Percentiles rank a stretch among this genome's conserved stretches.
Conservation (phyloP, 805 yeast genomes). For the Wickerhamiella alocasiicola region DNA sequence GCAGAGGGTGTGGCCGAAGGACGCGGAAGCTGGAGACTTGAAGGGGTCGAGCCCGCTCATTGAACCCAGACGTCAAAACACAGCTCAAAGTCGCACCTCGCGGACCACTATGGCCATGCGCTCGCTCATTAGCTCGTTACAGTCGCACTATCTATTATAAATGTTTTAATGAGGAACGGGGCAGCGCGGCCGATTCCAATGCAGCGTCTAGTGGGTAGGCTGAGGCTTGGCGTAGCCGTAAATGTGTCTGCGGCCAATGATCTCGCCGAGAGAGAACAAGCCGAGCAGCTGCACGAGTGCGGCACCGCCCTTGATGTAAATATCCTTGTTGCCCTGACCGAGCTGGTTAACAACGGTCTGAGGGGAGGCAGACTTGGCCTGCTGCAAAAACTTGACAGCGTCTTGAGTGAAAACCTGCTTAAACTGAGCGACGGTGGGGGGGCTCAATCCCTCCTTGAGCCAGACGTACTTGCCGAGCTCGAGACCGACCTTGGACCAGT, state of each 20-base stretch:
- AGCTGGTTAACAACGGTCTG: constrained; percentile 37
- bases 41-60: too few species aligned
- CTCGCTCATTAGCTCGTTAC: too few species aligned
- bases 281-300: constrained; percentile 78
- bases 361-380: constrained; percentile 40
- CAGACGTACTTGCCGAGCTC: constrained; percentile 68
- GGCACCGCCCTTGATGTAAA: constrained; percentile 54
- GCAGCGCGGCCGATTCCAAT: too few species aligned
- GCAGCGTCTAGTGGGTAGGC: constrained; percentile 1
- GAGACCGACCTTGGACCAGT: constrained; percentile 61
- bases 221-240: constrained; percentile 39
- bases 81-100: too few species aligned
- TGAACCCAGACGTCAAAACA: too few species aligned
- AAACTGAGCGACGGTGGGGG: constrained; percentile 70
- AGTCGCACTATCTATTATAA: too few species aligned
- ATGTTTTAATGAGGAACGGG: too few species aligned
- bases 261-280: constrained; percentile 87
- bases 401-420: constrained; percentile 56
- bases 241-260: constrained; percentile 86
- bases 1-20: too few species aligned
- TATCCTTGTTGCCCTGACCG: constrained; percentile 41
- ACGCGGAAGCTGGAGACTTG: too few species aligned
- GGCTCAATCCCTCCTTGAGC: constrained; percentile 84
- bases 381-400: constrained; percentile 22
- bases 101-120: too few species aligned